These are phyloP conservation scores for Polyporus tsugae DNA, from an alignment of 1,284 basidiomycete genomes.

Conservation along the genomic window DNA sequence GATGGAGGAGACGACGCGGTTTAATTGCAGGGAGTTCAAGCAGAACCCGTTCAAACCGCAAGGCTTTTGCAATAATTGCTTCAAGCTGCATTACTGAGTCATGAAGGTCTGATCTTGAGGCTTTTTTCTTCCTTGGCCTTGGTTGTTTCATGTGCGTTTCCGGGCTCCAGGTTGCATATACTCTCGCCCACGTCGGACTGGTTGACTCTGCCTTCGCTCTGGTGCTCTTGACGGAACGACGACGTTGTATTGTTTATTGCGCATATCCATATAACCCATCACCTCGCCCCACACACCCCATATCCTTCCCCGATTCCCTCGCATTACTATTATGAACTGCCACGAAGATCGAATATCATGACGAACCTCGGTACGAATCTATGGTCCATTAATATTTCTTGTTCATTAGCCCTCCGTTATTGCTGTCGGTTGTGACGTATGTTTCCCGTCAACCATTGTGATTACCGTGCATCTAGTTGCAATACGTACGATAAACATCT, in stretches of 20 bases:
- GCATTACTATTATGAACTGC: background rate
- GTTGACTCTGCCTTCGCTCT: background rate
- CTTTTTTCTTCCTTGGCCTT: background rate
- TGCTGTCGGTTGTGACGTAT: background rate
- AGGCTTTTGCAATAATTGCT: conserved; percentile 70
- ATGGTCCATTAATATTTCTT: background rate
- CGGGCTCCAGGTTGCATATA: background rate
- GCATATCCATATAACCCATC: background rate
- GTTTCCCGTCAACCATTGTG: background rate
- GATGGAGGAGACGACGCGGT: conserved; percentile 37
- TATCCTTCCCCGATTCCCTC: background rate
- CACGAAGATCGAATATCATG: background rate
- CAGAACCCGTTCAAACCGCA: conserved; percentile 69
- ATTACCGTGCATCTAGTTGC: no score
- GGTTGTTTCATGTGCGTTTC: background rate
- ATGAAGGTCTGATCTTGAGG: background rate
- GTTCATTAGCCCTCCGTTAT: background rate
- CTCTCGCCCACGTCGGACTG: background rate
- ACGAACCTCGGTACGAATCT: background rate
- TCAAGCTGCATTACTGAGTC: conserved; percentile 50
- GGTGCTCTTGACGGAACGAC: background rate
- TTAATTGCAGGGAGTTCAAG: conserved; percentile 57
- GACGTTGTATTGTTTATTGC: background rate
- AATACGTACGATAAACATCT: background rate
- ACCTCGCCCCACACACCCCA: background rate